These are phyloP conservation scores for Penicillium sp. DNA, from an alignment of 2,329 filamentous ascomycete species.

Conservation along the genomic window DNA sequence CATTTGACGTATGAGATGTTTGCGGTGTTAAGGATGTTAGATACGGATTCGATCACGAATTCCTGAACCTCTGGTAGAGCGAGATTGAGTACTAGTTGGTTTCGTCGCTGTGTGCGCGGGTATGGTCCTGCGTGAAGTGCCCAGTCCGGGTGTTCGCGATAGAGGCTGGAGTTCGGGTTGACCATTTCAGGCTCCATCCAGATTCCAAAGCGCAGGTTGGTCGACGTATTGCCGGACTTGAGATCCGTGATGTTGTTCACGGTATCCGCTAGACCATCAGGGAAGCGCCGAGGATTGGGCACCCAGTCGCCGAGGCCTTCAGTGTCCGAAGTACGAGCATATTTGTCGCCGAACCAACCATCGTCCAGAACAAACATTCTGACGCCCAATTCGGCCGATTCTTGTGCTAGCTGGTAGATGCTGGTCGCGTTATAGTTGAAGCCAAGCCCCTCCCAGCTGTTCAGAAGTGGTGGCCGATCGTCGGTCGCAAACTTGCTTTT, in stretches of 20 bases:
- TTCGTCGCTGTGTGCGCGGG: conserved; percentile 55
- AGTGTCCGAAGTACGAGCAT: conserved; percentile 58
- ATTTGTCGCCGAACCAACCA: conserved; percentile 66
- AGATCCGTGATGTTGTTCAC: conserved; percentile 54
- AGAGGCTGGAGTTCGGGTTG: conserved; percentile 61
- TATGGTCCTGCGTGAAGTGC: conserved; percentile 59
- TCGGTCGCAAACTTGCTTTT: conserved; percentile 55
- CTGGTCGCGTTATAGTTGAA: conserved; percentile 60
- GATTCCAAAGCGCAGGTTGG: conserved; percentile 59
- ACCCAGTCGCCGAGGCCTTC: conserved; percentile 65
- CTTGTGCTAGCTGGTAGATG: conserved; percentile 56
- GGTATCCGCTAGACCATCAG: conserved; percentile 54
- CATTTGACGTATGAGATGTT: conserved; percentile 64
- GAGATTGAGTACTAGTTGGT: conserved; percentile 63
- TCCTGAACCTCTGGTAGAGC: conserved; percentile 63
- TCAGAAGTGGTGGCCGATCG: conserved; percentile 58
- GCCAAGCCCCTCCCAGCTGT: conserved; percentile 65
- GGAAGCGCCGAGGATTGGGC: conserved; percentile 59
- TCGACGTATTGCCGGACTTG: conserved; percentile 47
- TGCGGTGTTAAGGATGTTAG: conserved; percentile 54
- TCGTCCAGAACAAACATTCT: conserved; percentile 66
- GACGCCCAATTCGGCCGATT: conserved; percentile 60
- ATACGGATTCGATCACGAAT: conserved; percentile 58
- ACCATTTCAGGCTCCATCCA: conserved; percentile 72
- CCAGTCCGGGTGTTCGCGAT: conserved; percentile 64